phyloP scores from a whole-genome alignment of 2,329 filamentous ascomycete genomes.

The Nemania sp. region DNA sequence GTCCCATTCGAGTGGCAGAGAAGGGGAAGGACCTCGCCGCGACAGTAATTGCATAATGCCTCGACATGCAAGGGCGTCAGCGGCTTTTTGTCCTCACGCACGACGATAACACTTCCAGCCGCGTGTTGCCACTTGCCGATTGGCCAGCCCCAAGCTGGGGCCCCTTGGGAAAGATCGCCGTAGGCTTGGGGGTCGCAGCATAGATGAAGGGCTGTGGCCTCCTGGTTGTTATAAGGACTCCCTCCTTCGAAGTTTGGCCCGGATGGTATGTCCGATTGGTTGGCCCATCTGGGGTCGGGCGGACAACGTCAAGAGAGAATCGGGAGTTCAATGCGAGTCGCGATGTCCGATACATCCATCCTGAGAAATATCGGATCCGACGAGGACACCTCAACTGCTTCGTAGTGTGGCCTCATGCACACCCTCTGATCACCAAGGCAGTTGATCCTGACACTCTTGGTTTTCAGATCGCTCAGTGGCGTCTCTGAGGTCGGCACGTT shows the following conservation, averaged over 20 bases:
- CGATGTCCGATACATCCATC: conserved; percentile 23
- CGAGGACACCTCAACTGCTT: conserved; percentile 18
- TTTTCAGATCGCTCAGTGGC: not conserved
- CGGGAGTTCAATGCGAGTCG: conserved; percentile 24
- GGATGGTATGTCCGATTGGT: not conserved
- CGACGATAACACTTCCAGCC: conserved; percentile 9
- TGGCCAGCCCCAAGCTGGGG: not conserved
- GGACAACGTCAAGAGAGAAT: conserved; percentile 22
- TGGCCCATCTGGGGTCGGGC: conserved; percentile 25
- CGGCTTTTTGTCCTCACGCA: conserved; percentile 18
- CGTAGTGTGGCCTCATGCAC: conserved; percentile 25
- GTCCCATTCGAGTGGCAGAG: not conserved
- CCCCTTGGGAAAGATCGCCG: not conserved
- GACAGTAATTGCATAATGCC: conserved; percentile 17
- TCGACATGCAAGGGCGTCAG: conserved; percentile 10
- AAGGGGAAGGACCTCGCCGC: not conserved
- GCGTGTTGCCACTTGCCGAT: not conserved
- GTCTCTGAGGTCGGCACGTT: not conserved
- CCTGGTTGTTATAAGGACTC: conserved; percentile 4
- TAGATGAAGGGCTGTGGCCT: conserved; percentile 6
- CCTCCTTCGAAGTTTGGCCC: too few species aligned
- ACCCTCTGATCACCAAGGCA: conserved; percentile 25
- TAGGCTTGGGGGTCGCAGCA: not conserved
- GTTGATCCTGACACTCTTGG: conserved; percentile 29
- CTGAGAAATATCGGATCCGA: conserved; percentile 14